Percentiles rank a stretch among this genome's conserved stretches.
These are phyloP conservation scores for Mucor piriformis DNA, from an alignment of 371 early-diverging fungal species.

Conservation along the genomic window DNA sequence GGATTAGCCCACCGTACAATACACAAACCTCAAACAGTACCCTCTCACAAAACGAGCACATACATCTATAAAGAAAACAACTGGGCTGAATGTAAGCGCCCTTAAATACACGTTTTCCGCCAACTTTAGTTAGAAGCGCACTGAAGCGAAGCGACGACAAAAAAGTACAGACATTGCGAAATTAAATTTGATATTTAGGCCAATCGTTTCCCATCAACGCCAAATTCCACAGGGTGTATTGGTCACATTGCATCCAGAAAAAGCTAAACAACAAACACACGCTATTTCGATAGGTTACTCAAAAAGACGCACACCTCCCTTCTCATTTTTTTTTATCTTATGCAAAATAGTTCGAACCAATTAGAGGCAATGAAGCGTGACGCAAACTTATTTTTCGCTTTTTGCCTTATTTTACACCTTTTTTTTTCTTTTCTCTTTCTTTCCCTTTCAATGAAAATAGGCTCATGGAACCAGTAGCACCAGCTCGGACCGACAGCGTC, in stretches of 20 bases:
- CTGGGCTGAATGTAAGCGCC: too few relatives aligned
- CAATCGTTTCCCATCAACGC: too few relatives aligned
- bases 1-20: too few relatives aligned
- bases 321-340: constrained; percentile 5
- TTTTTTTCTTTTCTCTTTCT: constrained; percentile 2
- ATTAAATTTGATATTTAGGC: too few relatives aligned
- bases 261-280: background rate
- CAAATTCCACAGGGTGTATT: too few relatives aligned
- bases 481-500: constrained; percentile 1
- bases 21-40: too few relatives aligned
- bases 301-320: background rate
- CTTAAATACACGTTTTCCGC: too few relatives aligned
- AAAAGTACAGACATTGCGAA: too few relatives aligned
- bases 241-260: background rate
- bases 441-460: background rate
- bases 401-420: constrained; percentile 2
- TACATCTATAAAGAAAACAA: too few relatives aligned
- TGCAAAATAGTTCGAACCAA: constrained; percentile 26
- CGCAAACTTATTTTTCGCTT: constrained; percentile 1
- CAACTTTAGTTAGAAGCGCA: too few relatives aligned
- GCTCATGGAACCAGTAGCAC: constrained; percentile 16
- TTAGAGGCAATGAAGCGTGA: constrained; percentile 10
- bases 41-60: too few relatives aligned
- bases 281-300: background rate
- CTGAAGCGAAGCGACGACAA: too few relatives aligned